Base-by-base conservation (phyloP, 306 rosid species). In the Adenanthera pavonina region DNA sequence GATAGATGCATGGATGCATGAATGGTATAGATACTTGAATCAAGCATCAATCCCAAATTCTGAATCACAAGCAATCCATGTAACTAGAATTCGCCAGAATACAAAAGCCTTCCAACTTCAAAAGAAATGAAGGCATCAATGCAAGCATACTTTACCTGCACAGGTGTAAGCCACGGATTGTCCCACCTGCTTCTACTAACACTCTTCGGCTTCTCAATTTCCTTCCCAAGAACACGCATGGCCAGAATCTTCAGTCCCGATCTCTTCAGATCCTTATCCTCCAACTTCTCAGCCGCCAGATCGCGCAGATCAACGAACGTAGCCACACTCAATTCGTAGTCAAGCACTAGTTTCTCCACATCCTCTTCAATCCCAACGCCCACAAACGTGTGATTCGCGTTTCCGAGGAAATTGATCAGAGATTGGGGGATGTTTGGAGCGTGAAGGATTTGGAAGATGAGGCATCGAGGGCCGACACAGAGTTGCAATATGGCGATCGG, bases 321-420 rank as follows among this genome's bases (percentile, higher is more conserved):
- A 0, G 36, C 65, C 8, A 87, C 90, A 0, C 8, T 0, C 20
- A 87, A 19, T 0, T 19, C 16, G 9, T 81, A 62, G 6, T 87
- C 90, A 2, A 12, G 41, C 0, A 84, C 40, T 12, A 87, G 86
- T 66, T 84, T 87, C 65, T 75, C 86, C 0, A 34, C 84, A 17
- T 87, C 90, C 0, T 46, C 84, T 0, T 57, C 14, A 3, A 87
- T 78, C 15, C 90, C 87, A 6, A 87, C 87, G 0, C 90, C 90
- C 0, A 84, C 7, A 2, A 87, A 87, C 0, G 86, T 87, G 80
- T 61, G 5, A 0, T 47, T 6, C 13, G 65, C 6, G 68, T 81
- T 56, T 1, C 35, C 62, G 0, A 87, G 77, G 46, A 87, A 87
- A 1, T 62, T n/a, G 10, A 64, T 1, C 0, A 87, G 86, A 0